phyloP scores from a whole-genome alignment of 768 basidiomycete genomes.

The Goffeauzyma gilvescens region DNA sequence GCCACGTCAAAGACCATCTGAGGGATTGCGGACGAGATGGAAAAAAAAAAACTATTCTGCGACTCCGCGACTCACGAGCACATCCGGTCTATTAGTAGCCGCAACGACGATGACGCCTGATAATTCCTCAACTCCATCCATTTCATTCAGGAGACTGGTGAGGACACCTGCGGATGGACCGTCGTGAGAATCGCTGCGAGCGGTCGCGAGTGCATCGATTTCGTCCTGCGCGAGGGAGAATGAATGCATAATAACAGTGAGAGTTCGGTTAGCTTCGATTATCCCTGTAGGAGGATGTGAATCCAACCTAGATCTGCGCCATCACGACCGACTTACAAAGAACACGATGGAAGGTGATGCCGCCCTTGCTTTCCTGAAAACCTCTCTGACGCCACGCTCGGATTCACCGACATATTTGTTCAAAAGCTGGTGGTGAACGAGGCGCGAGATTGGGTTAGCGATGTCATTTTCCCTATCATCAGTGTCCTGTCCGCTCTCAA shows the following conservation, averaged over 20 bases:
- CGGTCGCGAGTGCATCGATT: constrained; percentile 77
- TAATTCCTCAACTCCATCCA: constrained; percentile 94
- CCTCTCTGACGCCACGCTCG: constrained; percentile 80
- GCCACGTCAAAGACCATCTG: too few relatives aligned
- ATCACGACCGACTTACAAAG: constrained; percentile 45
- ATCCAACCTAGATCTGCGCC: not conserved
- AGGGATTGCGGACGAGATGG: too few relatives aligned
- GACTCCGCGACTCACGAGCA: constrained; percentile 43
- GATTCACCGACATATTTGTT: constrained; percentile 98
- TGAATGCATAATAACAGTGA: not conserved
- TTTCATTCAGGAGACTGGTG: constrained; percentile 83
- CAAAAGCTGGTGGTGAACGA: constrained; percentile 43
- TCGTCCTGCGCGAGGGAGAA: constrained; percentile 53
- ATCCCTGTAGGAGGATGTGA: not conserved
- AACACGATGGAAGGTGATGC: constrained; percentile 91
- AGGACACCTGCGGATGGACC: constrained; percentile 60
- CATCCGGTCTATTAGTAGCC: constrained; percentile 87
- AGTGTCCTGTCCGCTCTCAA: not conserved
- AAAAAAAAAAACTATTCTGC: not conserved
- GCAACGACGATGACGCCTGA: constrained; percentile 87
- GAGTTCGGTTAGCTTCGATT: not conserved
- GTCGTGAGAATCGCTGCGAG: constrained; percentile 42
- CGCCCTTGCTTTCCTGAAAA: constrained; percentile 83
- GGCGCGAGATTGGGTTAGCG: too few relatives aligned
- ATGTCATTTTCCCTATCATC: not conserved